Percentiles rank a stretch among this genome's conserved stretches.
These are phyloP conservation scores for Phytophthora kernoviae DNA, from an alignment of 352 stramenopile genomes.

Conservation along the genomic window DNA sequence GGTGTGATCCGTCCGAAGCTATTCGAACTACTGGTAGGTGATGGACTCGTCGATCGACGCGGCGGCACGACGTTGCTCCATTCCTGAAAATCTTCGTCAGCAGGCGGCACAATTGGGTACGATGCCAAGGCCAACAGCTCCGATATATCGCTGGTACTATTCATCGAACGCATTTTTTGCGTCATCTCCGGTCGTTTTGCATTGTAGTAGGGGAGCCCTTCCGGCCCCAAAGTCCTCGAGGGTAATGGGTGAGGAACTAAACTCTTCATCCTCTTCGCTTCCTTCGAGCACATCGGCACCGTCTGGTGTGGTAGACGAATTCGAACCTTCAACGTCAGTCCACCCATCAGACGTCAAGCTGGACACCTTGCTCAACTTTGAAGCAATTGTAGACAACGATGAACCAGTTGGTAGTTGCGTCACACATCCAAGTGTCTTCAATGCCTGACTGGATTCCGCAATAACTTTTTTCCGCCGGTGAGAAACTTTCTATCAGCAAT, in stretches of 20 bases:
- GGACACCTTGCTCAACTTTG: slow-evolving; percentile 33
- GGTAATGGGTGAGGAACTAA: slow-evolving; percentile 39
- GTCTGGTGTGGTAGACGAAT: slow-evolving; percentile 26
- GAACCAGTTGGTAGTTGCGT: slow-evolving; percentile 9
- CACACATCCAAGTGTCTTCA: slow-evolving; percentile 15
- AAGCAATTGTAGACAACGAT: slow-evolving; percentile 13
- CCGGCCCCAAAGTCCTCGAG: slow-evolving; percentile 70
- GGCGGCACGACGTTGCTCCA: slow-evolving; percentile 13
- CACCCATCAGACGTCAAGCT: slow-evolving; percentile 45
- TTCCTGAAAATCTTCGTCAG: slow-evolving; percentile 12
- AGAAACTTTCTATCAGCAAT: slow-evolving; percentile 54
- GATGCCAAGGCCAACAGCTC: slow-evolving; percentile 35
- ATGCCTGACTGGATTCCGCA: slow-evolving; percentile 33
- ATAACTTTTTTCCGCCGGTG: slow-evolving; percentile 60
- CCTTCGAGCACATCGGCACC: slow-evolving; percentile 31
- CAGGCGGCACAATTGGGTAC: slow-evolving; percentile 24
- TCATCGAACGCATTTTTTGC: neutral
- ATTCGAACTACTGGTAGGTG: slow-evolving; percentile 9
- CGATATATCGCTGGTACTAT: neutral
- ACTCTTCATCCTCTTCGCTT: slow-evolving; percentile 39
- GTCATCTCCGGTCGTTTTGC: slow-evolving; percentile 2
- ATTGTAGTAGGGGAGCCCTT: slow-evolving; percentile 18
- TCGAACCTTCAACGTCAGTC: slow-evolving; percentile 45
- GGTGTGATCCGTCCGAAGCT: slow-evolving; percentile 22
- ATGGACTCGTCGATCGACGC: slow-evolving; percentile 30